Base-by-base conservation (phyloP, 2,329 filamentous ascomycete genomes). In the Cladosporium velox region DNA sequence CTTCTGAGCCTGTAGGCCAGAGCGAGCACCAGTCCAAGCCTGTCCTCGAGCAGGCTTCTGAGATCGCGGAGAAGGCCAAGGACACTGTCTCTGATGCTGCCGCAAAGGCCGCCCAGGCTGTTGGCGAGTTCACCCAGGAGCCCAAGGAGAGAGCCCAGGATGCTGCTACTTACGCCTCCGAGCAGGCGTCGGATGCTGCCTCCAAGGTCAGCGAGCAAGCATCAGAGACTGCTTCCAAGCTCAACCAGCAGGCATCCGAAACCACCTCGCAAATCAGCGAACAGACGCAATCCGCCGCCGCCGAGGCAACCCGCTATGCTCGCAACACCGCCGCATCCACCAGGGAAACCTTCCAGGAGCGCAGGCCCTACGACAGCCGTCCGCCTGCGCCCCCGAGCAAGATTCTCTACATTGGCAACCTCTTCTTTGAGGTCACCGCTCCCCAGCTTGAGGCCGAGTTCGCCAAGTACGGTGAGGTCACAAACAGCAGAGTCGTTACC, bases 351-450 rank as follows among this genome's bases (percentile, higher is more conserved):
- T 47, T 21, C 41, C n/a, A 21, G n/a, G 49, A 52, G 3, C 24
- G 24, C 24, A 52, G 28, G 14, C 15, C 24, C 24, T 4, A 15
- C 18, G 26, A 52, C 21, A 3, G 8, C 10, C 41, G 26, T 21
- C 14, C 59, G 21, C 55, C 30, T 11, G 12, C 10, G 2, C 55
- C 57, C 18, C 24, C 28, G 32, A 54, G 24, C 44, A 54, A 54
- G 68, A 84, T 81, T 8, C 71, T 91, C 66, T 92, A 89, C 72
- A 74, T 91, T 68, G 88, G 88, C 67, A 92, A 92, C 77, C 79
- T 92, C 55, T 88, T 87, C 76, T 92, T 87, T 75, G 88, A 91
- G 74, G 84, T 90, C 65, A 87, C 84, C 6, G 83, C 85, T 6
- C 82, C 85, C 34, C 85, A 90, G 69, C 72, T 92, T 57, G 80